Evolutionary conservation across 1,284 basidiomycete genomes (phyloP), one percentile per base, ranked within the genome.

Genomic region (Tylopilus orsonianus): DNA sequence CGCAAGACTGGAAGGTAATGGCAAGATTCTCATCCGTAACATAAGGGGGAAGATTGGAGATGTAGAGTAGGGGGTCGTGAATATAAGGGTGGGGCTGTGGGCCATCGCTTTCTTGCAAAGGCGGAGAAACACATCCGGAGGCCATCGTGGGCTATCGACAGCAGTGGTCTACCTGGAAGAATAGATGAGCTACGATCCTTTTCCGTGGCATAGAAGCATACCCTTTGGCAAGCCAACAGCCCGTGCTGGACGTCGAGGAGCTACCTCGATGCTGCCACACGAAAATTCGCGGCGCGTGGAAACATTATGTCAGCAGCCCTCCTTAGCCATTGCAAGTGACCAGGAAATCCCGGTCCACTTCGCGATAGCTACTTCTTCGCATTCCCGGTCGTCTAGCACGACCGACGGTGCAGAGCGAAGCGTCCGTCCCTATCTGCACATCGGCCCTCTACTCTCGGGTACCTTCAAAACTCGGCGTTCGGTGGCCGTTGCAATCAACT

Each of bases 1-100:
- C 84, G 62, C 85, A 89, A 52, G 73, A 71, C 55, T 81, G 76
- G 56, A 91, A 84, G 2, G 85, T 79, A 49, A 76, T 59, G 1
- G 87, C 88, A 19, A 91, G 74, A 59, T 82, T 82, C 62, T 86
- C 82, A 67, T 91, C 88, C 46, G 81, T 73, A 45, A 90, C 77
- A 68, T 77, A 80, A 34, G 81, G 67, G 12, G 87, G 84, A 36
- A 91, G 68, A 64, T 80, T 83, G 27, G 86, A 80, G 64, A 91
- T 83, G 70, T 90, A 85, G 40, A 91, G 74, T 54, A 87, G 62
- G 24, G 88, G 86, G 61, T 90, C 87, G 62, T 85, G 83, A 56
- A 91, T 78, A 70, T 87, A 90, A 34, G 88, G 88, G 61, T 91
- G 88, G 44, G 71, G 71, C 41, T 65, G 59, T 51, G 62, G 64